Conservation (phyloP, 345 rosid genomes). For the Eutrema japonicum region DNA sequence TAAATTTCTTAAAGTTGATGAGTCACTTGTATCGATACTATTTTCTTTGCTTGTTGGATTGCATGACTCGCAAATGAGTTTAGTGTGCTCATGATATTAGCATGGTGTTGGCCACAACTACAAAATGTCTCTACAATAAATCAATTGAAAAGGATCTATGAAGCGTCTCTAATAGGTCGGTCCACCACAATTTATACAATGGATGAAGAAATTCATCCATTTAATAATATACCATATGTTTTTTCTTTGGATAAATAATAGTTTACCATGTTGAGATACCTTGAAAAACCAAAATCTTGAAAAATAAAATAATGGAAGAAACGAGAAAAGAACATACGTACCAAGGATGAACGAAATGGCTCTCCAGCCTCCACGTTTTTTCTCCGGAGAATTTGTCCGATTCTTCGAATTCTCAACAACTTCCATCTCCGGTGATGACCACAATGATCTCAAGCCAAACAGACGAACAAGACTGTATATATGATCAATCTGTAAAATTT, state of each 20-base stretch:
- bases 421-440: slow-evolving; percentile 31
- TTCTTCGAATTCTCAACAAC: slow-evolving; percentile 10
- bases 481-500: background rate
- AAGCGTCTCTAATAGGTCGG: background rate
- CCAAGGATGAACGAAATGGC: slow-evolving; percentile 76
- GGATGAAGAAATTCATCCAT: background rate
- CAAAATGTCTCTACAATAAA: background rate
- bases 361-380: slow-evolving; percentile 80
- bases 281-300: background rate
- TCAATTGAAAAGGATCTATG: background rate
- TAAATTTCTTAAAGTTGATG: background rate
- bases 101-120: slow-evolving; percentile 29
- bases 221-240: background rate
- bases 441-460: background rate
- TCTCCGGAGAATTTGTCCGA: slow-evolving; percentile 28
- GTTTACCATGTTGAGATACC: slow-evolving; percentile 26
- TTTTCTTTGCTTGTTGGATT: slow-evolving; percentile 9
- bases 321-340: slow-evolving; percentile 24
- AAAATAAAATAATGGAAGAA: slow-evolving; percentile 1
- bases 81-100: slow-evolving; percentile 30
- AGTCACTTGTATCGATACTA: background rate
- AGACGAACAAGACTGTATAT: background rate
- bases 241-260: background rate
- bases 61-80: slow-evolving; percentile 27
- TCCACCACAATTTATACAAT: background rate